phyloP scores from a whole-genome alignment of 208 protist species.

The Baffinella frigidus region DNA sequence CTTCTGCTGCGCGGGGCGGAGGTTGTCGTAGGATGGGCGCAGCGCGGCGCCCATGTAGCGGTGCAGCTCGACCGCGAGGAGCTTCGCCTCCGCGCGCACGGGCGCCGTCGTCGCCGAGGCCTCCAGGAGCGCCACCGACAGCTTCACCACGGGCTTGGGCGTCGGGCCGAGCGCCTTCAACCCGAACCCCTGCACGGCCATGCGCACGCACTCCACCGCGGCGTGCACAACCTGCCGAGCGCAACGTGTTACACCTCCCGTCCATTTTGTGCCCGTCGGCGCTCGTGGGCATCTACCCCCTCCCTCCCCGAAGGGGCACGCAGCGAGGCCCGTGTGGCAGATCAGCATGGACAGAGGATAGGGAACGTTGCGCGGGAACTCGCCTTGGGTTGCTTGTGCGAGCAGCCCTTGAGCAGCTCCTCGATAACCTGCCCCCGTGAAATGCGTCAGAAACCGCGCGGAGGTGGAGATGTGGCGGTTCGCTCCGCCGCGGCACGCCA shows the following conservation, averaged over 20 bases:
- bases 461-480: too few species aligned
- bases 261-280: too few species aligned
- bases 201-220: not conserved
- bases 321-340: too few species aligned
- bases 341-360: too few species aligned
- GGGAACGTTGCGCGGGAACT: too few species aligned
- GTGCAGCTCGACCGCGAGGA: conserved; percentile 40
- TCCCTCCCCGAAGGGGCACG: too few species aligned
- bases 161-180: conserved; percentile 22
- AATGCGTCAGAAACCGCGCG: too few species aligned
- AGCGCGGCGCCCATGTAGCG: conserved; percentile 56
- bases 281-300: too few species aligned
- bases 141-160: conserved; percentile 42
- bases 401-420: conserved; percentile 19
- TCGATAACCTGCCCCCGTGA: too few species aligned
- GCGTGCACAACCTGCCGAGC: not conserved
- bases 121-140: conserved; percentile 27
- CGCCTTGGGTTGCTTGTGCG: conserved; percentile 53
- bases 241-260: too few species aligned
- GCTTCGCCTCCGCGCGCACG: conserved; percentile 13
- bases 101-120: not conserved
- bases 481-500: too few species aligned
- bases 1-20: conserved; percentile 49
- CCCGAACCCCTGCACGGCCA: conserved; percentile 46
- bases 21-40: conserved; percentile 49